Evolutionary conservation across 208 protist genomes (phyloP).

Genomic region (Crithidia brevicula): DNA sequence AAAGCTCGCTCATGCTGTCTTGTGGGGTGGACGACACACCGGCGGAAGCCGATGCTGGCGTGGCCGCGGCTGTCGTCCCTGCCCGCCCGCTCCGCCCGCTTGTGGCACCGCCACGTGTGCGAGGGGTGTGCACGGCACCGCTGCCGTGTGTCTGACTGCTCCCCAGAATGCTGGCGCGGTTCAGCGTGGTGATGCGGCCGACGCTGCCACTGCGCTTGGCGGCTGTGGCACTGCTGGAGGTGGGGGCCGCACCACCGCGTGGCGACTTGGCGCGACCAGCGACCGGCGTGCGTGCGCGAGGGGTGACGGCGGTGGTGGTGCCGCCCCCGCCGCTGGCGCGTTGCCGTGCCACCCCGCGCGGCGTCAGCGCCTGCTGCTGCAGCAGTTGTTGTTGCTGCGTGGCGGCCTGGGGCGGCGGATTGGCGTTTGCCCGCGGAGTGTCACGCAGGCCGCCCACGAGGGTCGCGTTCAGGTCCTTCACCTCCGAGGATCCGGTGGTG

Average conservation of each 20-base stretch:
- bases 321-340: constrained; percentile 17
- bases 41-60: background rate
- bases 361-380: constrained; percentile 13
- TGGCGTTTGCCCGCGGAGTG: background rate
- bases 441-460: background rate
- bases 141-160: constrained; percentile 12
- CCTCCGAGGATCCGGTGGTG: background rate
- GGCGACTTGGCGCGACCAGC: constrained; percentile 16
- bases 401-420: constrained; percentile 12
- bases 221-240: background rate
- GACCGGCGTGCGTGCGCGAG: constrained; percentile 12
- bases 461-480: constrained; percentile 1
- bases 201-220: constrained; percentile 49
- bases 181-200: constrained; percentile 36
- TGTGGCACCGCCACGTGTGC: constrained; percentile 3
- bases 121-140: constrained; percentile 11
- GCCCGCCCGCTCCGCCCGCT: constrained; percentile 2
- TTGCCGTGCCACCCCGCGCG: background rate
- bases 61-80: background rate
- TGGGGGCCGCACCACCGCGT: background rate
- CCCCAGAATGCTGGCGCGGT: constrained; percentile 33
- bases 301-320: constrained; percentile 7
- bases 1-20: constrained; percentile 18
- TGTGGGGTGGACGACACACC: background rate
- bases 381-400: background rate